Evolutionary conservation across 768 basidiomycete genomes (phyloP).

Genomic region (Suillus placidus): DNA sequence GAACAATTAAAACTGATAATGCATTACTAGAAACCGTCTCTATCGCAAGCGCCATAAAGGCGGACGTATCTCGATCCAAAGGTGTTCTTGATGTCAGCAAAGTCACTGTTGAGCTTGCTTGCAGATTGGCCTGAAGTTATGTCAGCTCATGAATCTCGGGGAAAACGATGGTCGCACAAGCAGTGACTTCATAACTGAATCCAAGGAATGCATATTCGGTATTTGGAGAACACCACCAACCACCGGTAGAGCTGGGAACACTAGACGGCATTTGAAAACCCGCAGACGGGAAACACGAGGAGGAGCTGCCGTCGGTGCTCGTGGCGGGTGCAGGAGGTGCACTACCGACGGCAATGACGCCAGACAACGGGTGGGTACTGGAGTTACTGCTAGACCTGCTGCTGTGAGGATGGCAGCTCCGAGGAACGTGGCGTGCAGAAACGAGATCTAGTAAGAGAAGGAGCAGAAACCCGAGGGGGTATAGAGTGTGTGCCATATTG

Average conservation of each 20-base stretch:
- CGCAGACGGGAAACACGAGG: slow-evolving; percentile 41
- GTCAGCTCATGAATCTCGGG: slow-evolving; percentile 5
- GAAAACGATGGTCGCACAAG: slow-evolving; percentile 44
- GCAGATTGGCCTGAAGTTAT: slow-evolving; percentile 56
- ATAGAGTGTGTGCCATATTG: slow-evolving; percentile 18
- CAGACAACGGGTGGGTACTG: background rate
- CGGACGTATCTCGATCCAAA: slow-evolving; percentile 71
- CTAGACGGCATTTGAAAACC: slow-evolving; percentile 57
- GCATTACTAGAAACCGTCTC: slow-evolving; percentile 41
- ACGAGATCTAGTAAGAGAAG: slow-evolving; percentile 14
- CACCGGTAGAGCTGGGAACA: slow-evolving; percentile 45
- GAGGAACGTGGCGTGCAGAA: slow-evolving; percentile 19
- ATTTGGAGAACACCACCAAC: slow-evolving; percentile 66
- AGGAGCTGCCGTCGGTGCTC: background rate
- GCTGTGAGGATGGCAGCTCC: slow-evolving; percentile 13
- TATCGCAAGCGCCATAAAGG: slow-evolving; percentile 45
- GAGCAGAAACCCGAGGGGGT: slow-evolving; percentile 12
- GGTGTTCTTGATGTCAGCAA: slow-evolving; percentile 56
- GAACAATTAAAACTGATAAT: background rate
- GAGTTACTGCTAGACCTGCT: slow-evolving; percentile 1
- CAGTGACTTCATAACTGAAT: slow-evolving; percentile 74
- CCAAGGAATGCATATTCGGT: slow-evolving; percentile 79
- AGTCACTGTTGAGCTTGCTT: slow-evolving; percentile 52
- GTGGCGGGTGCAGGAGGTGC: background rate
- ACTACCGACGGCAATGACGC: background rate